A percentile compares a stretch with the other conserved stretches of the same genome.
Conservation (phyloP, 2,329 filamentous ascomycete genomes). For the Didymella arachidicola region DNA sequence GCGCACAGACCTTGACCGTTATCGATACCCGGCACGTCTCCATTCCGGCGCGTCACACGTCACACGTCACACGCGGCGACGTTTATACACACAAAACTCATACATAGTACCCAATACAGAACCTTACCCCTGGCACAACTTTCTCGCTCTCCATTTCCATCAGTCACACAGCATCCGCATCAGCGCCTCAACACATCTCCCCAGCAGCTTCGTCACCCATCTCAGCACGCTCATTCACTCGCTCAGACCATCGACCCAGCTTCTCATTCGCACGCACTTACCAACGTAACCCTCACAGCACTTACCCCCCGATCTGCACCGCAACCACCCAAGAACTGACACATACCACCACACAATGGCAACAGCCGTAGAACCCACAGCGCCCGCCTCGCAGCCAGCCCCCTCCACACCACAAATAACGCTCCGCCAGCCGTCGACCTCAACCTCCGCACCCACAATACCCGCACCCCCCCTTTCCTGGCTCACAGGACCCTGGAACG, state of each 20-base stretch:
- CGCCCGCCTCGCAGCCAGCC: not conserved
- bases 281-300: too few relatives aligned
- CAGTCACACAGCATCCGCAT: not conserved
- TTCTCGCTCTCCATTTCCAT: not conserved
- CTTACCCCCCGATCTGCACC: too few relatives aligned
- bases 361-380: not conserved
- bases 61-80: not conserved
- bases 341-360: not conserved
- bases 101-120: not conserved
- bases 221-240: not conserved
- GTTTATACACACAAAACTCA: not conserved
- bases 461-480: slow-evolving; percentile 49
- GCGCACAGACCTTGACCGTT: not conserved
- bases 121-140: not conserved
- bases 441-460: slow-evolving; percentile 27
- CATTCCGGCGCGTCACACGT: slow-evolving; percentile 4
- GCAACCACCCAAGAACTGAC: not conserved
- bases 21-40: not conserved
- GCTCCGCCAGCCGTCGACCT: slow-evolving; percentile 41
- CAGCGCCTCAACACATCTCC: not conserved
- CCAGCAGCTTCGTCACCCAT: not conserved
- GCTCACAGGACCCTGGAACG: slow-evolving; percentile 47
- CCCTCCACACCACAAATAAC: slow-evolving; percentile 15
- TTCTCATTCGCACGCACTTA: not conserved
- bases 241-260: not conserved